phyloP scores from a whole-genome alignment of 1,139 yeast genomes.

The Candida sp. region DNA sequence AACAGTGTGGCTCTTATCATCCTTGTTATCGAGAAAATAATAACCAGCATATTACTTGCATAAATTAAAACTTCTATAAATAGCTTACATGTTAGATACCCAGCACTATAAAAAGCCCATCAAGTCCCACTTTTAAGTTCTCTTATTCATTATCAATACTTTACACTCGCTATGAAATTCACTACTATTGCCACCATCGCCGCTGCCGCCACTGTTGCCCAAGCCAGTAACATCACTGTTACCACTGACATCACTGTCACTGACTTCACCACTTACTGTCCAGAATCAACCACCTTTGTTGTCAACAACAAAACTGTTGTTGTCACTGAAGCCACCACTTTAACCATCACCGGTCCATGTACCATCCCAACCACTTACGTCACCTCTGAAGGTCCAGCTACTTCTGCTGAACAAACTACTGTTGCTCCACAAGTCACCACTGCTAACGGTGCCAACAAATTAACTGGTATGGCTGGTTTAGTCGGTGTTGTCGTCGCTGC shows the following conservation, averaged over 20 bases:
- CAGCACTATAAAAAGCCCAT: not conserved
- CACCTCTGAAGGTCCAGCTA: conserved; percentile 15
- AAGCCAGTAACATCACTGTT: conserved; percentile 39
- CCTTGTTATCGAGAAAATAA: not conserved
- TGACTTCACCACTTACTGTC: conserved; percentile 47
- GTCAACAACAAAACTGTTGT: conserved; percentile 47
- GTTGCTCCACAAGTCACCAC: conserved; percentile 13
- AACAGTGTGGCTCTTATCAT: no score
- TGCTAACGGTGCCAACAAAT: conserved; percentile 9
- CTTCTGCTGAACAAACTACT: conserved; percentile 15
- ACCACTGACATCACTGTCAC: conserved; percentile 43
- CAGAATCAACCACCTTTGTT: conserved; percentile 36
- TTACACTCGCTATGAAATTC: conserved; percentile 34
- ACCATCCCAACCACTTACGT: conserved; percentile 46
- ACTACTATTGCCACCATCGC: conserved; percentile 37
- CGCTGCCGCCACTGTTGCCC: conserved; percentile 36
- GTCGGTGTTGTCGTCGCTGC: conserved; percentile 50
- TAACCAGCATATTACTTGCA: not conserved
- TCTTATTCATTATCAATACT: not conserved
- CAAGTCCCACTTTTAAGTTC: not conserved
- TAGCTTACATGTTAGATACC: not conserved
- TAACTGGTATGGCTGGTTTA: conserved; percentile 43
- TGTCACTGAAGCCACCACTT: conserved; percentile 43
- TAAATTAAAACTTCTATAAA: not conserved
- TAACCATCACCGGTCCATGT: conserved; percentile 46